Percentiles rank a stretch among this genome's conserved stretches.
These are phyloP conservation scores for Penicillium sp. DNA, from an alignment of 2,329 filamentous ascomycete genomes.

Conservation along the genomic window DNA sequence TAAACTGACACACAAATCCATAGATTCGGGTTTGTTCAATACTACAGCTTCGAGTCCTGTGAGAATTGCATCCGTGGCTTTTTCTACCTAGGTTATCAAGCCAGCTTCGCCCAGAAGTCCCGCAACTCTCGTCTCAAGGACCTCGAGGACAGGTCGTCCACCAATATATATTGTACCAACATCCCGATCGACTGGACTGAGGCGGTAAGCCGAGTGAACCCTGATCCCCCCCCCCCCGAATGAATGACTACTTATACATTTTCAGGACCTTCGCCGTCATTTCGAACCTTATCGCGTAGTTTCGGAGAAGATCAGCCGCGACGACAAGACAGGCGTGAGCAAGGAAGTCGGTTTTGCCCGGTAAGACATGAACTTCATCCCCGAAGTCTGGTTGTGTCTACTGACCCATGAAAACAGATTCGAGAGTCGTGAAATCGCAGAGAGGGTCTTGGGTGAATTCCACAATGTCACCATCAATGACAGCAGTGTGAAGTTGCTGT, in stretches of 20 bases:
- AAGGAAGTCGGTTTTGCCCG: conserved; percentile 97
- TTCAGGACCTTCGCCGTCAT: conserved; percentile 72
- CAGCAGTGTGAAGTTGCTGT: conserved; percentile 83
- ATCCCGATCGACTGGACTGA: conserved; percentile 91
- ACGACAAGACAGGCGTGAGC: conserved; percentile 82
- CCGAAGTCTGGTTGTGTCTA: neutral
- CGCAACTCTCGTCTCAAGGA: conserved; percentile 98
- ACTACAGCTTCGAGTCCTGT: conserved; percentile 82
- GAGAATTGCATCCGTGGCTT: conserved; percentile 97
- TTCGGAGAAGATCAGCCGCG: conserved; percentile 93
- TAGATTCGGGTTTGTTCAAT: conserved; percentile 98
- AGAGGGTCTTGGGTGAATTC: conserved; percentile 84
- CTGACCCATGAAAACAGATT: conserved; percentile 64
- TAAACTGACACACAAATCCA: conserved; percentile 26
- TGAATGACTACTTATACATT: conserved; percentile 54
- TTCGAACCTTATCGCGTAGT: conserved; percentile 67
- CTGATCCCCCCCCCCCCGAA: neutral
- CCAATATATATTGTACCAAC: conserved; percentile 98
- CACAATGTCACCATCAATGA: conserved; percentile 75
- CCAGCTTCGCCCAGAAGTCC: conserved; percentile 97
- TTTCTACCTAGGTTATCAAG: conserved; percentile 92
- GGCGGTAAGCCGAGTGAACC: conserved; percentile 63
- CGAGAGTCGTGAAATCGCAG: conserved; percentile 84
- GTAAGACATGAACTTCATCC: conserved; percentile 53
- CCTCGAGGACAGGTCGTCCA: conserved; percentile 84